phyloP scores from a whole-genome alignment of 495 filamentous ascomycete genomes.

The Aspergillus egyptiacus region DNA sequence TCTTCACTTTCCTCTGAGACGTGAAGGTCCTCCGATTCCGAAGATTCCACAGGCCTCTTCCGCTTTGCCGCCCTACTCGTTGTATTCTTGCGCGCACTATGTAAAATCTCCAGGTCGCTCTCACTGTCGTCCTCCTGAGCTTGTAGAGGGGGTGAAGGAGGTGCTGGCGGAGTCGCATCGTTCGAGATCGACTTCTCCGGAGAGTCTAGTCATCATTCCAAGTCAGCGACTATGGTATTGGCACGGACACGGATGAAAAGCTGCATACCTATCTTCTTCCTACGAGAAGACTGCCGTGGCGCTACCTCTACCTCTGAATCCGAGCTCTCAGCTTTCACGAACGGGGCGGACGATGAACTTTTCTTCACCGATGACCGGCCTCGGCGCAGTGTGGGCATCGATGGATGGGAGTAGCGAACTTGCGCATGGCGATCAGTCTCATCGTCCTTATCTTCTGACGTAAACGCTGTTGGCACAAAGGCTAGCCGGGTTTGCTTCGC shows the following conservation, averaged over 20 bases:
- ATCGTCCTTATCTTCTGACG: slow-evolving; percentile 11
- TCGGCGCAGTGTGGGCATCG: slow-evolving; percentile 23
- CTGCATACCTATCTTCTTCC: slow-evolving; percentile 3
- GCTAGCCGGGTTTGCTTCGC: slow-evolving; percentile 45
- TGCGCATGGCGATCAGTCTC: slow-evolving; percentile 29
- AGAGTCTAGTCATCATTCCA: not conserved
- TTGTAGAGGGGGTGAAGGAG: not conserved
- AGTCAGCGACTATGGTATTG: not conserved
- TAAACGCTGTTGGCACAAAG: slow-evolving; percentile 31
- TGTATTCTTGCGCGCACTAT: slow-evolving; percentile 16
- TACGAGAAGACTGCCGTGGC: not conserved
- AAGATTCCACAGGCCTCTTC: slow-evolving; percentile 12
- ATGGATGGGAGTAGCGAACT: slow-evolving; percentile 36
- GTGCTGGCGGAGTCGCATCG: not conserved
- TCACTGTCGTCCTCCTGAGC: slow-evolving; percentile 17
- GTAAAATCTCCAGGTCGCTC: slow-evolving; percentile 15
- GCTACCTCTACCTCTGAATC: not conserved
- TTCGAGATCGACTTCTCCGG: slow-evolving; percentile 5
- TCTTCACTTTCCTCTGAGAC: slow-evolving; percentile 24
- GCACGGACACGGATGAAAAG: not conserved
- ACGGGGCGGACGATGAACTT: not conserved
- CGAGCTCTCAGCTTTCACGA: slow-evolving; percentile 2
- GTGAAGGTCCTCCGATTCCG: not conserved
- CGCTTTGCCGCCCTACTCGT: slow-evolving; percentile 9
- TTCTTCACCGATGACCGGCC: not conserved